Percentiles rank a stretch among this genome's conserved stretches.
These are phyloP conservation scores for Hibiscus syriacus DNA, from an alignment of 345 rosid genomes.

Conservation along the genomic window DNA sequence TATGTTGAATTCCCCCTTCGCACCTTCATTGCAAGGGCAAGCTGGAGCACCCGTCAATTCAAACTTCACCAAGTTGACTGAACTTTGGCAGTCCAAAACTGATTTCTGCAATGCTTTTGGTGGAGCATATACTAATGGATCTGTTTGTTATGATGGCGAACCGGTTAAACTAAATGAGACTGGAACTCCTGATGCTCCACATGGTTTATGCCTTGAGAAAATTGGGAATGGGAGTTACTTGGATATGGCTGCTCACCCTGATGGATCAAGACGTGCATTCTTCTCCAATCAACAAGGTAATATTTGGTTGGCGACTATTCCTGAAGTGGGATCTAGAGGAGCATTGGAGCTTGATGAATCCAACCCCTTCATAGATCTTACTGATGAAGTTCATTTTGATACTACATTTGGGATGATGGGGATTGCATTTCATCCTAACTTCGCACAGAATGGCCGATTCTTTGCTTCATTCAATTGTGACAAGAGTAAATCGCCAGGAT, in stretches of 20 bases:
- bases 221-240: too few species aligned
- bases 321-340: background rate
- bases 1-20: slow-evolving; percentile 57
- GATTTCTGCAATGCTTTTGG: background rate
- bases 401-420: background rate
- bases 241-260: too few species aligned
- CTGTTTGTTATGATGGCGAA: too few species aligned
- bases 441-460: background rate
- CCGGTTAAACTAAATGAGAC: too few species aligned
- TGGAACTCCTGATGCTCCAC: too few species aligned
- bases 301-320: background rate
- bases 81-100: background rate
- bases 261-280: too few species aligned
- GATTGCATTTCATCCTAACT: background rate
- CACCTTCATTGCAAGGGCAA: slow-evolving; percentile 27
- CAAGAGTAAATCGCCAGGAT: background rate
- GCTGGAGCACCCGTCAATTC: background rate
- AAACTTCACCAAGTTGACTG: background rate
- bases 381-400: background rate
- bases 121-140: too few species aligned
- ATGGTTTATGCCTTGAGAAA: too few species aligned
- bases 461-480: background rate
- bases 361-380: background rate
- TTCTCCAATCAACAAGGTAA: too few species aligned
- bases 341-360: background rate